Evolutionary conservation across 345 rosid genomes (phyloP).

Genomic region (Raphanus sativus): DNA sequence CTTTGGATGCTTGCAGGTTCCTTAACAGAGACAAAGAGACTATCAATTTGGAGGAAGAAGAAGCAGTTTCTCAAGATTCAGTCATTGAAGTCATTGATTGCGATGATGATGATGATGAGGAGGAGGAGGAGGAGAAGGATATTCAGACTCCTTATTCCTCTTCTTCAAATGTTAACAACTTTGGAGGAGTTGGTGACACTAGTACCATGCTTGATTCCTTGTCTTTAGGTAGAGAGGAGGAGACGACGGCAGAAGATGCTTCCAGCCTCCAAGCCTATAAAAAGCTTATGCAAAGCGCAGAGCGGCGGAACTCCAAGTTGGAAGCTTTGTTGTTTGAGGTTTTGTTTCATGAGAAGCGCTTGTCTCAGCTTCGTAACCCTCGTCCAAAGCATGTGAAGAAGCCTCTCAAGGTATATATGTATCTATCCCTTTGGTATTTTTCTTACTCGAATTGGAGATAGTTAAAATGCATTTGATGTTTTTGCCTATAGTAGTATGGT

Average conservation of each 20-base stretch:
- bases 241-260: slow-evolving; percentile 29
- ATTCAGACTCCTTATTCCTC: slow-evolving; percentile 39
- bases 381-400: slow-evolving; percentile 56
- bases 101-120: slow-evolving; percentile 24
- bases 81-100: slow-evolving; percentile 41
- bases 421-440: neutral
- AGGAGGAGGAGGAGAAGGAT: slow-evolving; percentile 8
- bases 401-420: slow-evolving; percentile 34
- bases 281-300: slow-evolving; percentile 57
- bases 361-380: slow-evolving; percentile 39
- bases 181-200: slow-evolving; percentile 46
- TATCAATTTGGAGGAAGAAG: slow-evolving; percentile 49
- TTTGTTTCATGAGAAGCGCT: slow-evolving; percentile 49
- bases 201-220: slow-evolving; percentile 47
- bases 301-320: slow-evolving; percentile 51
- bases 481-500: neutral
- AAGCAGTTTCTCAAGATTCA: slow-evolving; percentile 53
- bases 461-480: neutral
- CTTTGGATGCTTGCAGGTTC: slow-evolving; percentile 48
- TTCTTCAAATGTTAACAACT: slow-evolving; percentile 35
- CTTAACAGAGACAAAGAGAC: slow-evolving; percentile 41
- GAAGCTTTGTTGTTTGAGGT: slow-evolving; percentile 57
- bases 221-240: slow-evolving; percentile 44
- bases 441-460: neutral
- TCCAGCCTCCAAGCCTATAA: slow-evolving; percentile 55